Percentiles rank a stretch among this genome's conserved stretches.
Evolutionary conservation across 805 yeast genomes (phyloP).

Genomic region (Grigorovia transvaalensis): DNA sequence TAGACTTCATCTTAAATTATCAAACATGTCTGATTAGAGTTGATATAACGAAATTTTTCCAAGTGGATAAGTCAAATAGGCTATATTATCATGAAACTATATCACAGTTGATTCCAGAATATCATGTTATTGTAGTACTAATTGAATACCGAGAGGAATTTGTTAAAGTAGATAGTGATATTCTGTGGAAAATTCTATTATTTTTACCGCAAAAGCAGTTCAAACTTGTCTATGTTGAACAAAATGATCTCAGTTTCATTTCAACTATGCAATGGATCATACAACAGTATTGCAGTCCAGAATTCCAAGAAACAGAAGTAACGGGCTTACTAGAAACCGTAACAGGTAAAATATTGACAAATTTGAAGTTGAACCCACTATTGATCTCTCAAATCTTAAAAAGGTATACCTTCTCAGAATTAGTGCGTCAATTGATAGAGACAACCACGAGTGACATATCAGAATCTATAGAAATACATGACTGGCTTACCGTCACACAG

Average conservation of each 20-base stretch:
- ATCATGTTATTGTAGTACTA: slow-evolving; percentile 10
- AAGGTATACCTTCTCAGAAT: background rate
- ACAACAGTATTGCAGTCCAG: background rate
- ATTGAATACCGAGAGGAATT: slow-evolving; percentile 9
- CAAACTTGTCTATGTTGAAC: slow-evolving; percentile 4
- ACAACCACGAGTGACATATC: background rate
- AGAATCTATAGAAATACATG: background rate
- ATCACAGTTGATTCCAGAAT: slow-evolving; percentile 7
- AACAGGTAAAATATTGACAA: background rate
- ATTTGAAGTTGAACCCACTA: background rate
- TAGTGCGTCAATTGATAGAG: background rate
- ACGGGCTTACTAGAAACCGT: background rate
- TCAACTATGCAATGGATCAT: slow-evolving; percentile 1
- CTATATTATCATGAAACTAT: slow-evolving; percentile 11
- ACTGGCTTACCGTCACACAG: background rate
- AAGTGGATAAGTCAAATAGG: slow-evolving; percentile 3
- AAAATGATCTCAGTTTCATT: background rate
- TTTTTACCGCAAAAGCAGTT: slow-evolving; percentile 6
- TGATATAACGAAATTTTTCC: slow-evolving; percentile 15
- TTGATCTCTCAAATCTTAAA: background rate
- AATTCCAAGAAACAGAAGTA: background rate
- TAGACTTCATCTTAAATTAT: slow-evolving; percentile 15
- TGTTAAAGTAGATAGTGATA: slow-evolving; percentile 11
- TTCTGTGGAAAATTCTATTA: slow-evolving; percentile 17
- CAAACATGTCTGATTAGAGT: slow-evolving; percentile 13